Conservation (phyloP, 2,329 filamentous ascomycete species). For the Alternaria rosae region DNA sequence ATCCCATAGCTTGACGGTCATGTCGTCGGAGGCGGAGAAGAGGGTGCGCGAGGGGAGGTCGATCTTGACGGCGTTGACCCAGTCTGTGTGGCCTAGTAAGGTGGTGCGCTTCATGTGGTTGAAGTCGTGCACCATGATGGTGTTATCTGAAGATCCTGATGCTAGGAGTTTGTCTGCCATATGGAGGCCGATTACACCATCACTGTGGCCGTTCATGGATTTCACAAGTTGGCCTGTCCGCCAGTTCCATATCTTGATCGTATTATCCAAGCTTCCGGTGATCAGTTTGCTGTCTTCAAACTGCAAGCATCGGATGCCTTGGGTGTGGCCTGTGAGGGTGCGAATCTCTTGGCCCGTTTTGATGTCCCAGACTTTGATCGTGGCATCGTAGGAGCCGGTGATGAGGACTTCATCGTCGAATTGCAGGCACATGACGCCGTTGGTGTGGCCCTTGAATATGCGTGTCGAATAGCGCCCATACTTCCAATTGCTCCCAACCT, state of each 20-base stretch:
- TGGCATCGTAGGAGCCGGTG: constrained; percentile 93
- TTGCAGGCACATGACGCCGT: constrained; percentile 81
- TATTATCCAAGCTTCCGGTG: constrained; percentile 86
- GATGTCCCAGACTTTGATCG: constrained; percentile 95
- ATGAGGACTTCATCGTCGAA: constrained; percentile 91
- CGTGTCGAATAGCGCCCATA: constrained; percentile 87
- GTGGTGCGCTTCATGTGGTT: constrained; percentile 80
- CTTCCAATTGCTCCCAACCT: constrained; percentile 97
- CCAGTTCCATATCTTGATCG: constrained; percentile 96
- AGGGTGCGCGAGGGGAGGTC: constrained; percentile 83
- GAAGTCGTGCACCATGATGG: constrained; percentile 92
- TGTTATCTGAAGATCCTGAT: constrained; percentile 88
- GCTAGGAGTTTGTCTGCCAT: constrained; percentile 85
- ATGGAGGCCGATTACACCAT: constrained; percentile 85
- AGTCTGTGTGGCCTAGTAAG: constrained; percentile 85
- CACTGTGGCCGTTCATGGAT: constrained; percentile 79
- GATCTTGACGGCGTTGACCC: constrained; percentile 95
- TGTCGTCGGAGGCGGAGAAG: constrained; percentile 92
- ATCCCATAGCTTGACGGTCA: constrained; percentile 91
- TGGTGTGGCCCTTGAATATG: constrained; percentile 84
- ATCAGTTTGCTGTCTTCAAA: constrained; percentile 93
- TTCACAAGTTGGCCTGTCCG: constrained; percentile 85
- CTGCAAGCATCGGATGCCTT: constrained; percentile 85
- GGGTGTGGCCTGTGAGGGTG: constrained; percentile 83
- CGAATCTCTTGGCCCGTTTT: constrained; percentile 85